Evolutionary conservation across 2,329 filamentous ascomycete species (phyloP).

Genomic region (Stemphylium beticola): DNA sequence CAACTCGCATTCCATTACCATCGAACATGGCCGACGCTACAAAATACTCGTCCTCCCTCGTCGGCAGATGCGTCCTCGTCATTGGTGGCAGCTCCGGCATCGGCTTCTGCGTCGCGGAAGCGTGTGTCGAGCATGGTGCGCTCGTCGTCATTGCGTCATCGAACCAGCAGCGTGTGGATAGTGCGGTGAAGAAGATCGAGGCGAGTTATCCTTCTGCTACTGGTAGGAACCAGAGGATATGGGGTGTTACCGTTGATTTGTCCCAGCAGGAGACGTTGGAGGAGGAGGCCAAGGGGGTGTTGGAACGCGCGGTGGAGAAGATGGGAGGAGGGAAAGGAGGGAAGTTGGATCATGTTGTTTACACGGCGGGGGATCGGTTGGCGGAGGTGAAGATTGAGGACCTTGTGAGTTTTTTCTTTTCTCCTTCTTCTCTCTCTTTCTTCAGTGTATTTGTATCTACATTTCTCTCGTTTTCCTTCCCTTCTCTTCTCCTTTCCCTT

Average conservation of each 20-base stretch:
- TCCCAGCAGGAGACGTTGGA: conserved; percentile 55
- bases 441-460: too few species aligned
- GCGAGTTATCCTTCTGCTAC: conserved; percentile 51
- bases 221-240: conserved; percentile 34
- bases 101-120: conserved; percentile 66
- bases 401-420: conserved; percentile 22
- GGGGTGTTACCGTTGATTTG: conserved; percentile 58
- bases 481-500: too few species aligned
- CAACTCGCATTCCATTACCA: too few species aligned
- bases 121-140: conserved; percentile 61
- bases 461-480: too few species aligned
- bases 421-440: not conserved
- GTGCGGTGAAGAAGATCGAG: conserved; percentile 55
- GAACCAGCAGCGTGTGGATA: conserved; percentile 56
- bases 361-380: conserved; percentile 61
- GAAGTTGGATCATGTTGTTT: conserved; percentile 63
- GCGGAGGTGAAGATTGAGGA: conserved; percentile 51
- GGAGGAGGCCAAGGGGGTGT: conserved; percentile 54
- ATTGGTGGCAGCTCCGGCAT: conserved; percentile 70
- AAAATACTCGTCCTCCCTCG: conserved; percentile 58
- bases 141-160: conserved; percentile 67
- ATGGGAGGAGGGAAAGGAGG: conserved; percentile 23
- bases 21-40: conserved; percentile 46
- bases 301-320: conserved; percentile 46
- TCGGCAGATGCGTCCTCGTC: conserved; percentile 59